Conservation (phyloP, 2,329 filamentous ascomycete species). For the Fusarium sp. region DNA sequence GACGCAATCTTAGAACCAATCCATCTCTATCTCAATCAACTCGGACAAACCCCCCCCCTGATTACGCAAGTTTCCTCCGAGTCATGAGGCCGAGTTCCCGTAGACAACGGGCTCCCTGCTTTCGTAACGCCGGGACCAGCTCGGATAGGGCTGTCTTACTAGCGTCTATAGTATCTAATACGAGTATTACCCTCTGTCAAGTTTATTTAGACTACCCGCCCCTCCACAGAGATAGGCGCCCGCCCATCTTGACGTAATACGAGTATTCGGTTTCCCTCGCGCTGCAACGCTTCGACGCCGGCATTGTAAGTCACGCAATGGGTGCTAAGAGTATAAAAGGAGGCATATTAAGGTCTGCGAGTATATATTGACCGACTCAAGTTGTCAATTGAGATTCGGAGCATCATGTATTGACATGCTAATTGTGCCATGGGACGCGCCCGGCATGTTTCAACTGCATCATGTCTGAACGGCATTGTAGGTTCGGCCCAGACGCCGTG, state of each 20-base stretch:
- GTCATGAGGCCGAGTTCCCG: neutral
- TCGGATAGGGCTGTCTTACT: neutral
- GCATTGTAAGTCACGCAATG: neutral
- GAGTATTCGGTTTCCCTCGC: neutral
- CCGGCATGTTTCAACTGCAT: too few relatives aligned
- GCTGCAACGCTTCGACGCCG: too few relatives aligned
- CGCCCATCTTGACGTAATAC: neutral
- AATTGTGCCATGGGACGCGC: too few relatives aligned
- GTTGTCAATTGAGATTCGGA: neutral
- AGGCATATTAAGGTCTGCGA: neutral
- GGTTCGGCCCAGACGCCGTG: too few relatives aligned
- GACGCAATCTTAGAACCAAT: neutral
- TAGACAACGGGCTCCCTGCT: neutral
- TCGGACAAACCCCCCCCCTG: neutral
- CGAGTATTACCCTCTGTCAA: neutral
- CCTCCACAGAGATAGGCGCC: neutral
- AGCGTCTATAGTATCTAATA: neutral
- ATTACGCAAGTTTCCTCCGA: neutral
- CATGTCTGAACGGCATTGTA: too few relatives aligned
- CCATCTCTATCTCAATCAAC: neutral
- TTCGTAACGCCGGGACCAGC: neutral
- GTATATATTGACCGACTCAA: neutral
- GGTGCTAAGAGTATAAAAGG: neutral
- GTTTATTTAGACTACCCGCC: neutral
- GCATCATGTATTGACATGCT: too few relatives aligned